Evolutionary conservation across 2,329 filamentous ascomycete genomes (phyloP), one percentile per base, ranked within the genome.

Genomic region (Cytospora mali): DNA sequence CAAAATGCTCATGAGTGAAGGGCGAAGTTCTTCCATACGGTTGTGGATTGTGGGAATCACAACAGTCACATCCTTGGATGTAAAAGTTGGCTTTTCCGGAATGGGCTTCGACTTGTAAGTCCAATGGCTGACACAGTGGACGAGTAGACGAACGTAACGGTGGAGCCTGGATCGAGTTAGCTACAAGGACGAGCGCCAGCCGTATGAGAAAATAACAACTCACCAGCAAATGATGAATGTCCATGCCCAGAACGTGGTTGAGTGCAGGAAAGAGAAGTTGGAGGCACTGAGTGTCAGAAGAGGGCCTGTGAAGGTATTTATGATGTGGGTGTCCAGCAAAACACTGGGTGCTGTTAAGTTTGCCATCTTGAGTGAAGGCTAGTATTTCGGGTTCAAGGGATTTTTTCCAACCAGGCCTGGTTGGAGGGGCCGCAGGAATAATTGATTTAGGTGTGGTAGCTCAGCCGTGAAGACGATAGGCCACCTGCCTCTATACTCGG

Each of bases 31-130:
- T 70, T 93, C 88, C 64, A 94, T 92, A 66, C 87, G 88, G 65
- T 93, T 92, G 72, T 96, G 92, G 67, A 98, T 93, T 13, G 93
- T 96, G 9, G 94, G 94, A 65, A 97, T 91, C 70, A 98, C 91
- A 67, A 97, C 92, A 6, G 94, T 97, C 71, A 97, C 93, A 84
- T 98, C 92, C 69, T 91, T 79, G 35, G 88, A 84, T 29, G 88
- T 92, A 73, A 93, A 88, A 51, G 82, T 88, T n/a, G 94, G 92
- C 66, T 92, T 90, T 63, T 87, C 85, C 48, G 92, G 90, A 60
- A 94, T 89, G 49, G 90, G 90, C 66, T 93, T 91, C 28, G 93
- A 93, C 75, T 88, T 90, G 79, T 96, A 97, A 13, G 81, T 82
- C 90, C 92, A 95, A 74, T 96, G 93, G 70, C 91, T 92, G 70